Evolutionary conservation across 441 rosid species (phyloP).

Genomic region (Brassica balearica): DNA sequence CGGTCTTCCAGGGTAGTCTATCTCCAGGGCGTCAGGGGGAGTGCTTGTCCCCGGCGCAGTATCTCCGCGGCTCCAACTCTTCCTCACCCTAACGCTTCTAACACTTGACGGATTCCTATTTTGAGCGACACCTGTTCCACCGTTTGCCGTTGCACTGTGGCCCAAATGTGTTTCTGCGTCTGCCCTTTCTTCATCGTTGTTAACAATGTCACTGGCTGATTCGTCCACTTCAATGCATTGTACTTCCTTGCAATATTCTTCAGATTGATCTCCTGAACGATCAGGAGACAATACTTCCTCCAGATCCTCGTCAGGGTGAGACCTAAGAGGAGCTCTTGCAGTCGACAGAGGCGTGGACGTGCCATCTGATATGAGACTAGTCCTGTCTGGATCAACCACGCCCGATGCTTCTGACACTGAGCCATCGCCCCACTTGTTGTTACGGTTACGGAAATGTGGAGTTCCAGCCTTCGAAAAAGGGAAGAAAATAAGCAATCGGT

Average conservation of each 20-base stretch:
- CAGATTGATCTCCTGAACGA: slow-evolving; percentile 46
- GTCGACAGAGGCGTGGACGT: slow-evolving; percentile 53
- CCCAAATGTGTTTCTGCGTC: slow-evolving; percentile 43
- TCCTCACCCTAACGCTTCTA: slow-evolving; percentile 52
- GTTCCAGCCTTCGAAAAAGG: slow-evolving; percentile 50
- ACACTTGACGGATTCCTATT: slow-evolving; percentile 61
- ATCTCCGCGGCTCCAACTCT: slow-evolving; percentile 71
- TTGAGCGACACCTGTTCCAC: slow-evolving; percentile 49
- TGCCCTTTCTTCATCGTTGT: slow-evolving; percentile 47
- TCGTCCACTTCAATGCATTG: slow-evolving; percentile 77
- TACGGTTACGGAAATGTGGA: slow-evolving; percentile 45
- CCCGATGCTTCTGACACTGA: slow-evolving; percentile 69
- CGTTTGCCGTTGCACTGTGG: slow-evolving; percentile 46
- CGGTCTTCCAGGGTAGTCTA: slow-evolving; percentile 71
- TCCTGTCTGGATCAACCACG: slow-evolving; percentile 50
- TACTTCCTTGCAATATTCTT: slow-evolving; percentile 88
- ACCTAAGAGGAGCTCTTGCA: slow-evolving; percentile 53
- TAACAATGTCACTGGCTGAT: slow-evolving; percentile 45
- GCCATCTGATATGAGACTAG: slow-evolving; percentile 58
- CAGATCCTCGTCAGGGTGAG: slow-evolving; percentile 48
- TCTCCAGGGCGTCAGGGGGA: slow-evolving; percentile 67
- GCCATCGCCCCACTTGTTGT: slow-evolving; percentile 70
- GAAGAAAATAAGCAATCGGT: slow-evolving; percentile 12
- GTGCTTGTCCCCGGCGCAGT: slow-evolving; percentile 59
- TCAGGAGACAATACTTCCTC: slow-evolving; percentile 46